These are phyloP conservation scores for Larix kaempferi DNA, from an alignment of 75 land plant genomes.

Conservation along the genomic window DNA sequence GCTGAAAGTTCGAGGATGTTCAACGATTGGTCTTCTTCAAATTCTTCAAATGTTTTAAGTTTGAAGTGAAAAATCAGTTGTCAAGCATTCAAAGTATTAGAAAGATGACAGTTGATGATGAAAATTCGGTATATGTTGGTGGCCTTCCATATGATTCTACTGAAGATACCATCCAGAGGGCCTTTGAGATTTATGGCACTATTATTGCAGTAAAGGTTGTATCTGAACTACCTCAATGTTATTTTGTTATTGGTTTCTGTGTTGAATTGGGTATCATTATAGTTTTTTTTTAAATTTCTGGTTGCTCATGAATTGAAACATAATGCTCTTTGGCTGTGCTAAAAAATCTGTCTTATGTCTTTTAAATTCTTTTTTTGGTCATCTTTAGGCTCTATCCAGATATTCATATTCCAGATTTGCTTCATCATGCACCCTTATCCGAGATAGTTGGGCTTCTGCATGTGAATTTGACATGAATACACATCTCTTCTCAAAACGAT, in stretches of 20 bases:
- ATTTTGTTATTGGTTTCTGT: conserved; percentile 3
- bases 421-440: conserved; percentile 9
- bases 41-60: not conserved
- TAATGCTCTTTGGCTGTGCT: conserved; percentile 1
- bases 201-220: conserved; percentile 79
- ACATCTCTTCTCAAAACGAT: not conserved
- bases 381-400: conserved; percentile 11
- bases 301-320: not conserved
- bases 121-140: conserved; percentile 81
- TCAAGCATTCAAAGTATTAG: not conserved
- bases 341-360: not conserved
- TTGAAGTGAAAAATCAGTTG: conserved; percentile 4
- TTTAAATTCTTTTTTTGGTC: conserved; percentile 6
- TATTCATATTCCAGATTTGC: conserved; percentile 14
- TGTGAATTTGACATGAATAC: conserved; percentile 8
- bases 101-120: conserved; percentile 69
- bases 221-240: not conserved
- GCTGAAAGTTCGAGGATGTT: not conserved
- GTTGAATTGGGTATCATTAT: not conserved
- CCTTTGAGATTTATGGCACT: conserved; percentile 62
- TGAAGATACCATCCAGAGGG: conserved; percentile 53
- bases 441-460: conserved; percentile 6
- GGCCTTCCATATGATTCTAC: conserved; percentile 78
- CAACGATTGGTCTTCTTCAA: not conserved
- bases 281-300: not conserved